Evolutionary conservation across 257 asterid species (phyloP), one percentile per base, ranked within the genome.

Genomic region (Ajuga chamaepitys): DNA sequence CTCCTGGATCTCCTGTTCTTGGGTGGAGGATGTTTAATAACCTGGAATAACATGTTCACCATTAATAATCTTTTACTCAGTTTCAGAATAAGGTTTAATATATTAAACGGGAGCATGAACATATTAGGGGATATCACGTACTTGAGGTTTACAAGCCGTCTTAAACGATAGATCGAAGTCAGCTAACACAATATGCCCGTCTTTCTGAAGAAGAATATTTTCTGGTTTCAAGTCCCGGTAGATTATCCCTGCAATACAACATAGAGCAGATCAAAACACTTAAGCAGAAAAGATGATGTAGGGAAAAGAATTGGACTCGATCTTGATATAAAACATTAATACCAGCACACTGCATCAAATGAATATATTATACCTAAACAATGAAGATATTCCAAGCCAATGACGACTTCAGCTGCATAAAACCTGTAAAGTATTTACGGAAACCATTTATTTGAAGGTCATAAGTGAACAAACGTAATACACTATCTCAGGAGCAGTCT

Each of bases 221-320:
- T 93, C 99, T 10, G 99, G 99, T 71, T 93, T 93, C 83, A 93
- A 70, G 75, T 93, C 99, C 47, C 99, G 86, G 68, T 93, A 93
- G 70, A 93, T 79, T 56, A 93, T 89, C 79, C 99, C 99, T 93
- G 95, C 61, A 70, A 71, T 13, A 53, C 20, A 25, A 68, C 26
- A 75, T 28, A 70, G 17, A 44, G 55, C 55, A 53, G 59, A 37
- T 10, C 41, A 63, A 42, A 50, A 38, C 41, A 53, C 20, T 20
- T 14, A 18, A 66, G 47, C 67, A 18, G 17, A 42, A 35, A 62
- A 44, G 9, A 20, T 16, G 35, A 45, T 68, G 58, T 8, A 64
- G 5, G 4, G 24, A 66, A 24, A 40, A 46, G 59, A 53, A 7
- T 21, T 10, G 4, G 10, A 14, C 26, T 41, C 18, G 11, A 25